A percentile compares a stretch with the other conserved stretches of the same genome.
phyloP scores from a whole-genome alignment of 1,284 basidiomycete genomes.

The Baeospora myosura region DNA sequence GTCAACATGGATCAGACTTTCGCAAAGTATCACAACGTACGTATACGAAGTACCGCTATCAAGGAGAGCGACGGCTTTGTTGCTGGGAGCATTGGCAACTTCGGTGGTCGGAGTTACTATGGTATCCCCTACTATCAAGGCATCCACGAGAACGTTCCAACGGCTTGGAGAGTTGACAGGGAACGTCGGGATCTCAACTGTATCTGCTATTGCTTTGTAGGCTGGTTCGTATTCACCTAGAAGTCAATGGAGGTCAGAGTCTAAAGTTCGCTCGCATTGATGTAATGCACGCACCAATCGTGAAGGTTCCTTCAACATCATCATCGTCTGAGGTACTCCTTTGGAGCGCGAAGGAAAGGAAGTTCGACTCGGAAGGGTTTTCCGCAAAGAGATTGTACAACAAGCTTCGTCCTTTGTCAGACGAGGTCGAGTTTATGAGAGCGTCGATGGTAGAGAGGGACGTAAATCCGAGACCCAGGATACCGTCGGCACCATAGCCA shows the following conservation, averaged over 20 bases:
- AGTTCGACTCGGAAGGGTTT: conserved; percentile 66
- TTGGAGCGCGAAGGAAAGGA: conserved; percentile 67
- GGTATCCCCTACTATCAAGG: conserved; percentile 48
- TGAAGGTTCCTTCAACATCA: conserved; percentile 57
- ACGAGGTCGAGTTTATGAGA: conserved; percentile 47
- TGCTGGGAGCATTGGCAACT: conserved; percentile 50
- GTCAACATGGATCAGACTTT: conserved; percentile 7
- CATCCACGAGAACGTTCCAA: conserved; percentile 72
- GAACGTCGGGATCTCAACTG: conserved; percentile 59
- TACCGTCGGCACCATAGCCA: conserved; percentile 64
- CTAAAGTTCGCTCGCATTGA: conserved; percentile 6
- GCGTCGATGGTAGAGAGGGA: conserved; percentile 63
- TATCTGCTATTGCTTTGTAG: conserved; percentile 50
- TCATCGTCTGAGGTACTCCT: conserved; percentile 42
- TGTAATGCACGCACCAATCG: conserved; percentile 44
- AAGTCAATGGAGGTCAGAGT: conserved; percentile 2
- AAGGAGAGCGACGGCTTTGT: conserved; percentile 63
- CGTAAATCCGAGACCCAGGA: conserved; percentile 72
- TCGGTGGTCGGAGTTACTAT: conserved; percentile 44
- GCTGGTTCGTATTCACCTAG: conserved; percentile 58
- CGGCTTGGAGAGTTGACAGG: conserved; percentile 52
- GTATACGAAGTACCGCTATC: conserved; percentile 76
- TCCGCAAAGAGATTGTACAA: conserved; percentile 68
- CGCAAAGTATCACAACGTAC: no score
- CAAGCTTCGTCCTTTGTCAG: conserved; percentile 55